Evolutionary conservation across 768 basidiomycete species (phyloP).

Genomic region (Mrakia hoshinonis): DNA sequence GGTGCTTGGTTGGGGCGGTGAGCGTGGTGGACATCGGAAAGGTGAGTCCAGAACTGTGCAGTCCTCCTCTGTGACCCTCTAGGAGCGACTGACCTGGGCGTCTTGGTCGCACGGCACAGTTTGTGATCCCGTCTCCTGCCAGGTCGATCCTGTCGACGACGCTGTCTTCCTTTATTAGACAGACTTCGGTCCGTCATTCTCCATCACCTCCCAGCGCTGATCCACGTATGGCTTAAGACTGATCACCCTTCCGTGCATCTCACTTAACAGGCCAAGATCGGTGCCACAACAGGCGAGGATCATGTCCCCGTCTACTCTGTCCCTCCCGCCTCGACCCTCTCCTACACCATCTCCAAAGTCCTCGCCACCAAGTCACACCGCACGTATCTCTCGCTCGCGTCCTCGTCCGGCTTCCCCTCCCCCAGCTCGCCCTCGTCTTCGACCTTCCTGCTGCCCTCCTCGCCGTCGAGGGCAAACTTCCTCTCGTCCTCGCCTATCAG

Average conservation of each 20-base stretch:
- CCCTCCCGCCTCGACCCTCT: background rate
- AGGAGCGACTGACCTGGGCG: background rate
- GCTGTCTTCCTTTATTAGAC: background rate
- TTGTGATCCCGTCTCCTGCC: background rate
- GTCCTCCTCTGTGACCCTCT: too few relatives aligned
- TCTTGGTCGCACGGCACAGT: background rate
- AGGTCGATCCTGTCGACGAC: background rate
- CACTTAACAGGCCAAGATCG: background rate
- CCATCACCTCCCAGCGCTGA: too few relatives aligned
- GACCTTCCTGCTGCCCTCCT: background rate
- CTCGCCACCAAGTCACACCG: conserved; percentile 11
- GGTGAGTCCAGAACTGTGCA: background rate
- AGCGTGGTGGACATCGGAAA: conserved; percentile 15
- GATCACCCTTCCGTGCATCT: background rate
- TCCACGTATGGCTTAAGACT: background rate
- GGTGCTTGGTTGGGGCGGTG: background rate
- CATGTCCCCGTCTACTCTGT: conserved; percentile 10
- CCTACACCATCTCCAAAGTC: conserved; percentile 10
- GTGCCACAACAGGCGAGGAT: background rate
- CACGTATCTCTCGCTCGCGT: background rate
- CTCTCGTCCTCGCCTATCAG: background rate
- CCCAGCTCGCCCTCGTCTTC: background rate
- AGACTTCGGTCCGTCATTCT: background rate
- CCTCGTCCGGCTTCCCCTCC: background rate
- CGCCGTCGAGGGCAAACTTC: background rate